Evolutionary conservation across 2,329 filamentous ascomycete species (phyloP), one percentile per base, ranked within the genome.

Genomic region (Botrytis byssoidea): DNA sequence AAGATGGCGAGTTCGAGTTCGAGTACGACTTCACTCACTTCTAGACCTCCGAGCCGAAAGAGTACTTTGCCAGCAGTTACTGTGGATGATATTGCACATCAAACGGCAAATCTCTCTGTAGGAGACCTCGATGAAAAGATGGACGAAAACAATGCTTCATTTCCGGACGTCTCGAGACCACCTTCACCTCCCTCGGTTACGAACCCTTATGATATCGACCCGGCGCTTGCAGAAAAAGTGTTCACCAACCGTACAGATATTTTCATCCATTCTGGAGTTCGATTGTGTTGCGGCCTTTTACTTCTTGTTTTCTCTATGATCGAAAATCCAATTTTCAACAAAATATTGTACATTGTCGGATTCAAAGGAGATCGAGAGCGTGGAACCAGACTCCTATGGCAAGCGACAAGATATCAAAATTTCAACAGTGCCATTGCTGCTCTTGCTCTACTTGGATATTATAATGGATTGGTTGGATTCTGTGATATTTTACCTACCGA

Each of bases 381-480:
- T 57, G 96, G 95, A 16, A 86, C 98, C 46, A 86, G 88, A 57
- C 92, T 98, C 89, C 89, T 99, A 7, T 99, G 96, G 96, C 91
- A 93, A 81, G 93, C 94, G 20, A 94, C 93, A 35, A 90, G 91
- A 68, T 96, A 95, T 81, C 84, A 91, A 75, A 97, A 97, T 81
- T 88, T 98, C 79, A 97, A 98, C 80, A 95, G 95, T n/a, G 95
- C 93, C 10, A 91, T 98, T 80, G 91, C 95, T 0, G 93, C 92
- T 0, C 86, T 98, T 59, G 88, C 93, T 40, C 85, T 98, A 0
- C 86, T 98, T 25, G 91, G 89, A 0, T 98, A 94, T 82, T 97
- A 98, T 83, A 97, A 97, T 80, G 92, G 92, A 9, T 88, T 97
- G 46, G 87, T 97, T 25, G 93, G 93, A 1, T 92, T 94, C 77